Base-by-base conservation (phyloP, 2,329 filamentous ascomycete species). In the Ilyonectria destructans region DNA sequence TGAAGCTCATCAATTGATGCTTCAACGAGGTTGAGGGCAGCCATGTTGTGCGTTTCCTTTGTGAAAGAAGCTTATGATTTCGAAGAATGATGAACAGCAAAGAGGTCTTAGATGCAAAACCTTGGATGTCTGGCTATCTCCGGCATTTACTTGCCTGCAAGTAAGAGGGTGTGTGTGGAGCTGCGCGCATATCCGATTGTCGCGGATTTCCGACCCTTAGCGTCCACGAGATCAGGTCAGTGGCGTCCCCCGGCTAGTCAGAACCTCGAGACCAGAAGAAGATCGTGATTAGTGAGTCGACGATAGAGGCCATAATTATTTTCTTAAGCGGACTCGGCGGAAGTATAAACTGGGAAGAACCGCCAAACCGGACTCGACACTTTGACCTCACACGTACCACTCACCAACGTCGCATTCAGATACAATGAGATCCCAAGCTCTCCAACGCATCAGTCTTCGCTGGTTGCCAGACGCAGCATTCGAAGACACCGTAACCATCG, bases 1-100 rank as follows among this genome's bases (percentile, higher is more conserved):
- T 67, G 69, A 2, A 78, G 55, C 10, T 78, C 67, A 8, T 67
- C 59, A 48, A 79, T 70, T 10, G 58, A 69, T 15, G 77, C 75
- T 40, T 77, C 71, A 2, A 75, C 74, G 4, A 78, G 51, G 29
- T 55, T 58, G 45, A 67, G 33, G 13, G 19, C 46, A 7, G 40
- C 40, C 40, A 43, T 43, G 17, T 6, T 43, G 4, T 8, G 37
- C 13, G 13, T 43, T n/a, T n/a, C 4, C 15, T 43, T 40, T 40
- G 17, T 17, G 15, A 17, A 40, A 45, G 40, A 17, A 19, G 15
- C 17, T n/a, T 19, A 7, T 6, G 19, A n/a, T n/a, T n/a, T 9
- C 5, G 40, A 45, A n/a, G 5, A 45, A n/a, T 17, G 40, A n/a
- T 9, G 6, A 19, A 19, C 15, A 45, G 15, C 7, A 9, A 10